These are phyloP conservation scores for Prunus salicina DNA, from an alignment of 306 rosid species.

Conservation along the genomic window DNA sequence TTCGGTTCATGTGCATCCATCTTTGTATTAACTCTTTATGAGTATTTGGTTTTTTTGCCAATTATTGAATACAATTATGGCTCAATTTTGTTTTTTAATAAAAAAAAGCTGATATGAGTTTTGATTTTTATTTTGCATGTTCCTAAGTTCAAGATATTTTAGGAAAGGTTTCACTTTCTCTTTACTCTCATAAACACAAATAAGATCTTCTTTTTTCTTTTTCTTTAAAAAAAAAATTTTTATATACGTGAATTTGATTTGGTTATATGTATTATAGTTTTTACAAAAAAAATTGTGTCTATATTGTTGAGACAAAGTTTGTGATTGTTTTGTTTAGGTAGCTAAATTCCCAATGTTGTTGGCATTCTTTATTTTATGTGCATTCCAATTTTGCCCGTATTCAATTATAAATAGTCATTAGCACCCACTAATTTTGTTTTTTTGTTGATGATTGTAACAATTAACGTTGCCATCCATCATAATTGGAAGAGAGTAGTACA, in stretches of 20 bases:
- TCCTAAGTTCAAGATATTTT: background rate
- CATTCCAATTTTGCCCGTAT: background rate
- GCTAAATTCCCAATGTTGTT: background rate
- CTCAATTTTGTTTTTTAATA: no score
- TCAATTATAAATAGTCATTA: background rate
- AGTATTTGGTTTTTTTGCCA: no score
- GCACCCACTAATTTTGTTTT: slow-evolving; percentile 9
- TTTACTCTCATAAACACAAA: background rate
- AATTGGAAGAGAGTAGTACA: slow-evolving; percentile 3
- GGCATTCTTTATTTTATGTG: background rate
- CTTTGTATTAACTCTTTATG: no score
- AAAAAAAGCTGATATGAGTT: no score
- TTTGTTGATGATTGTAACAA: slow-evolving; percentile 2
- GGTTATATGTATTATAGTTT: background rate
- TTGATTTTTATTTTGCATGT: no score
- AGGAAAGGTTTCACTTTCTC: background rate
- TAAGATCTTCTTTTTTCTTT: no score
- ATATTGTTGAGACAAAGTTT: slow-evolving; percentile 5
- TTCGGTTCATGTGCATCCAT: no score
- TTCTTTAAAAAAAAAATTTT: no score
- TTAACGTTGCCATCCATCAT: slow-evolving; percentile 16
- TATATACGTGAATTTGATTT: background rate
- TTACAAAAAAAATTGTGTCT: background rate
- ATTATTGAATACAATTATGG: no score
- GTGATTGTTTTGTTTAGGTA: background rate